Evolutionary conservation across 202 grass and related monocot species (phyloP).

Genomic region (Schoenoplectus triqueter): DNA sequence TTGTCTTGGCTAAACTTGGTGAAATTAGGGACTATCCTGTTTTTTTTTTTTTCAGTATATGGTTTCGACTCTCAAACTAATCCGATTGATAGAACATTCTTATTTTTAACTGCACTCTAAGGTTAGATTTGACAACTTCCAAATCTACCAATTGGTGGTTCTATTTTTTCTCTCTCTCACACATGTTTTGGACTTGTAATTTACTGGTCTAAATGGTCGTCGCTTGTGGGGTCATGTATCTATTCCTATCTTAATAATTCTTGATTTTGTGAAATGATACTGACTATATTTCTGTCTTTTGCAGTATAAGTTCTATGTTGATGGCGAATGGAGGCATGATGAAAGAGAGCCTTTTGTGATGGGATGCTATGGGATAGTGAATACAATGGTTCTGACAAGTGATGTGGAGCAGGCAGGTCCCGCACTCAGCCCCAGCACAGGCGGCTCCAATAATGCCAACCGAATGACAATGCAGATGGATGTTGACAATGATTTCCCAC

Average conservation of each 20-base stretch:
- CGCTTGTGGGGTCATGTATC: neutral
- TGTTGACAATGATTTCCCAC: slow-evolving; percentile 66
- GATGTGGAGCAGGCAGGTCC: slow-evolving; percentile 56
- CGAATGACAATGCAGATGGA: slow-evolving; percentile 70
- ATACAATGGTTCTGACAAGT: slow-evolving; percentile 64
- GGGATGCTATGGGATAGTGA: slow-evolving; percentile 74
- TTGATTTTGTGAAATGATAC: slow-evolving; percentile 34
- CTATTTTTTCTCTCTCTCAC: neutral
- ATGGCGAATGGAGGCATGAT: slow-evolving; percentile 91
- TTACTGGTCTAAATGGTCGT: neutral
- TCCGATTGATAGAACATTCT: neutral
- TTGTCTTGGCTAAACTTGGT: neutral
- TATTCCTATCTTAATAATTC: neutral
- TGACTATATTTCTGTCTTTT: slow-evolving; percentile 41
- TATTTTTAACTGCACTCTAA: neutral
- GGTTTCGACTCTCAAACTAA: neutral
- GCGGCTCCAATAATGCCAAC: slow-evolving; percentile 33
- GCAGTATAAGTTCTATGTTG: slow-evolving; percentile 98
- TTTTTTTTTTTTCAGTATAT: neutral
- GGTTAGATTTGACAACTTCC: neutral
- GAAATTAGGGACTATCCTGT: neutral
- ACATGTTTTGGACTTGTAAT: slow-evolving; percentile 23
- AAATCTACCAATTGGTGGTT: neutral
- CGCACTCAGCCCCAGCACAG: slow-evolving; percentile 53
- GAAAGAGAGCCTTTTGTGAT: slow-evolving; percentile 65